Percentiles rank a stretch among this genome's conserved stretches.
These are phyloP conservation scores for Phytophthora multivora DNA, from an alignment of 352 stramenopile species.

Conservation along the genomic window DNA sequence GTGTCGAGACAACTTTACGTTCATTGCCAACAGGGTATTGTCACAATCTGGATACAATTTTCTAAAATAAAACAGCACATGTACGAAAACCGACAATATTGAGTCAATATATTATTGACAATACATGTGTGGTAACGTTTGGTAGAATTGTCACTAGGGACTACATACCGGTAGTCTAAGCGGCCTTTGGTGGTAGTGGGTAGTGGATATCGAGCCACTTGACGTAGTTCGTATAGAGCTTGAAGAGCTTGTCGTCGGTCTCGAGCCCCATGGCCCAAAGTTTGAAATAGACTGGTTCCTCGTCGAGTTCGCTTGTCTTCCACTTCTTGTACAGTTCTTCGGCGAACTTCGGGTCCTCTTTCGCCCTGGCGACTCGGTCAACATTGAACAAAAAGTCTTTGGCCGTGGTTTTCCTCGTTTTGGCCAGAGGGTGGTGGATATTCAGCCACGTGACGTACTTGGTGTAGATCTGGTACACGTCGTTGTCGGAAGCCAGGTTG, in stretches of 20 bases:
- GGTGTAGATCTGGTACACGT: background rate
- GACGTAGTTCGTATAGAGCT: slow-evolving; percentile 9
- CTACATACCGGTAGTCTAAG: background rate
- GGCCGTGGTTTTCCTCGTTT: background rate
- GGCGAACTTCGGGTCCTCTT: background rate
- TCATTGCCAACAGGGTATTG: too few species aligned
- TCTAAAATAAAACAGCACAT: too few species aligned
- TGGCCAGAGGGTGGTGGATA: background rate
- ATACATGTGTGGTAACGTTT: too few species aligned
- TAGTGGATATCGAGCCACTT: slow-evolving; percentile 5
- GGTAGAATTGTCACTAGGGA: background rate
- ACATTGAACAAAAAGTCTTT: background rate
- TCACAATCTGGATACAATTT: background rate
- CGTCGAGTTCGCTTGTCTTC: background rate
- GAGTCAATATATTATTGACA: background rate
- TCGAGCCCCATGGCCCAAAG: background rate
- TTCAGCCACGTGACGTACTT: background rate
- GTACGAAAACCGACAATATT: too few species aligned
- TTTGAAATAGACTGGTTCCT: background rate
- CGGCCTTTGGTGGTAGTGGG: background rate
- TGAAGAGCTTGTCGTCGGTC: background rate
- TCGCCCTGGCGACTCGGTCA: background rate
- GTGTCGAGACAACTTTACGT: background rate
- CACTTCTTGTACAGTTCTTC: slow-evolving; percentile 3
- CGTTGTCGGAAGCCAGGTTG: too few species aligned